phyloP scores from a whole-genome alignment of 75 land plant genomes.

The Sequoia sempervirens region DNA sequence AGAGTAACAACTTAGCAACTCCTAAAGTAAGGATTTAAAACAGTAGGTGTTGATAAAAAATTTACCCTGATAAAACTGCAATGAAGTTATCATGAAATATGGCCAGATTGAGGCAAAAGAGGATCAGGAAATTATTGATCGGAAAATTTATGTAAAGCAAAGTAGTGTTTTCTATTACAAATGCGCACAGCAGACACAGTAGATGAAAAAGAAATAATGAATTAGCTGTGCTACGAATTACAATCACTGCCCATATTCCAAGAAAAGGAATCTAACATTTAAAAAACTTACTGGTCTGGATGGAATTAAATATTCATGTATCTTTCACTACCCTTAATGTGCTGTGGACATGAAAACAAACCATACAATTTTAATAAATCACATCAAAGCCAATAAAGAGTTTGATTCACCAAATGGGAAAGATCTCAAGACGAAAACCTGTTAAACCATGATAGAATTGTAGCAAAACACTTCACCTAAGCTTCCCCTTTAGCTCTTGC shows the following conservation, averaged over 20 bases:
- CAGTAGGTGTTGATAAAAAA: not conserved
- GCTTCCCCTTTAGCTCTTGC: not conserved
- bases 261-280: not conserved
- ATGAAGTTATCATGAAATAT: not conserved
- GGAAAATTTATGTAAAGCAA: not conserved
- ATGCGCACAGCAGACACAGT: not conserved
- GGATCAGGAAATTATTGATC: not conserved
- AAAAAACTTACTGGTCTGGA: not conserved
- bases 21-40: not conserved
- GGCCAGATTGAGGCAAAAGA: not conserved
- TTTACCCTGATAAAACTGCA: not conserved
- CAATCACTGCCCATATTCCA: not conserved
- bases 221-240: not conserved
- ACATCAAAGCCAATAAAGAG: not conserved
- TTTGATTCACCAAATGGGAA: not conserved
- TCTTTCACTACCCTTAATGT: not conserved
- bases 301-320: not conserved
- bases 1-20: not conserved
- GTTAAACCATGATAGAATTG: not conserved
- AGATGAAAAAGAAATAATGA: not conserved
- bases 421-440: not conserved
- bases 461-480: not conserved
- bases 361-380: not conserved
- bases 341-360: not conserved
- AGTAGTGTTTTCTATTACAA: not conserved